A percentile compares a stretch with the other conserved stretches of the same genome.
Evolutionary conservation across 2,329 filamentous ascomycete genomes (phyloP).

Genomic region (Westerdykella ornata): DNA sequence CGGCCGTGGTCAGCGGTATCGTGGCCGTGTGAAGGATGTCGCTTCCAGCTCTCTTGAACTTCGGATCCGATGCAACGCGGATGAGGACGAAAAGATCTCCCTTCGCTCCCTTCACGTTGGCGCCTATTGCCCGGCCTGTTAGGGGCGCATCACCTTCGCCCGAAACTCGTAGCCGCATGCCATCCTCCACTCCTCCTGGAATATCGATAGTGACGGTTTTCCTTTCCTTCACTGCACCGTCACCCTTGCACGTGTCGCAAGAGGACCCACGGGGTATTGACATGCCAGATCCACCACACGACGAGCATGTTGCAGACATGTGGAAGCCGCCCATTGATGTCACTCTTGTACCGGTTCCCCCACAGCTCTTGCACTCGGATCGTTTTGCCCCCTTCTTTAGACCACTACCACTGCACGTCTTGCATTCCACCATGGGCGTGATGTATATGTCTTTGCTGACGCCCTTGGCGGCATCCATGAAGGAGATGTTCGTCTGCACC

Average conservation of each 20-base stretch:
- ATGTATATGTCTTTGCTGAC: conserved; percentile 81
- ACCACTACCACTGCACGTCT: conserved; percentile 75
- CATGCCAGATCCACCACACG: conserved; percentile 73
- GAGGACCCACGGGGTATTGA: conserved; percentile 72
- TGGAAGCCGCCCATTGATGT: conserved; percentile 94
- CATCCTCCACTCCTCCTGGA: conserved; percentile 90
- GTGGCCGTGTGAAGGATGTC: conserved; percentile 90
- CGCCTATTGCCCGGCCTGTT: conserved; percentile 61
- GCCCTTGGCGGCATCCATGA: conserved; percentile 93
- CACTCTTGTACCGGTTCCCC: conserved; percentile 78
- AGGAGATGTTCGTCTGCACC: conserved; percentile 84
- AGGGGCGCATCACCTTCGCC: conserved; percentile 82
- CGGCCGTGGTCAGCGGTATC: conserved; percentile 84
- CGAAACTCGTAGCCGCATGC: conserved; percentile 80
- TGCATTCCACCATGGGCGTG: conserved; percentile 72
- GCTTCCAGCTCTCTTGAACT: conserved; percentile 79
- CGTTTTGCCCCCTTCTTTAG: conserved; percentile 73
- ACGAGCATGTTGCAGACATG: conserved; percentile 81
- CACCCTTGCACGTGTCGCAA: conserved; percentile 71
- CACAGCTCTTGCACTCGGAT: conserved; percentile 69
- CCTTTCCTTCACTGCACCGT: conserved; percentile 75
- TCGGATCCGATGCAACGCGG: conserved; percentile 78
- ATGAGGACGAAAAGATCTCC: conserved; percentile 92
- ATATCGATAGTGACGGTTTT: conserved; percentile 86
- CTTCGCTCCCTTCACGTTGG: conserved; percentile 58